These are phyloP conservation scores for Termitomyces eurrhizus DNA, from an alignment of 768 basidiomycete species.

Conservation along the genomic window DNA sequence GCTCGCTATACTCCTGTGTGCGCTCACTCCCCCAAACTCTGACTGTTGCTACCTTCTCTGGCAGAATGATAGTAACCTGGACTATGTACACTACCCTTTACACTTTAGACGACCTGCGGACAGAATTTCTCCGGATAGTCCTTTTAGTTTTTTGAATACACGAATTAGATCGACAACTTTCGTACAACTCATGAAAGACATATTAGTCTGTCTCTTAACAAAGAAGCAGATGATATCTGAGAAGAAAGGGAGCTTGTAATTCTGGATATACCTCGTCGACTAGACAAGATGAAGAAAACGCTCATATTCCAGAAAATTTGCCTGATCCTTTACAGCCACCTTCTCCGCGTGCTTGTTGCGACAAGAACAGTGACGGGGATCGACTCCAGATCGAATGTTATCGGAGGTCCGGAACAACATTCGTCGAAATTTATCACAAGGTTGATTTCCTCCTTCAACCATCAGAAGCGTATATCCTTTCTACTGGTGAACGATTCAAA, in stretches of 20 bases:
- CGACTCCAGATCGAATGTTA: background rate
- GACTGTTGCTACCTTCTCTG: conserved; percentile 11
- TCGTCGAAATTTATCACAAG: background rate
- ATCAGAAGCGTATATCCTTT: background rate
- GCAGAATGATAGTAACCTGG: background rate
- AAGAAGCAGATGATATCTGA: background rate
- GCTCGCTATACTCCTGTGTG: conserved; percentile 56
- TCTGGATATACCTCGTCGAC: background rate
- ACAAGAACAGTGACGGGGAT: background rate
- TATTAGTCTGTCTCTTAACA: no score
- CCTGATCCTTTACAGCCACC: background rate
- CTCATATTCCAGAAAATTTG: background rate
- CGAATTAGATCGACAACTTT: background rate
- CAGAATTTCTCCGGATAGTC: background rate
- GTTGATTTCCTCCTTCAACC: background rate
- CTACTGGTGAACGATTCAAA: background rate
- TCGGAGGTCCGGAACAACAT: background rate
- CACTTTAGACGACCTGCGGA: background rate
- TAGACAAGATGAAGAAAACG: background rate
- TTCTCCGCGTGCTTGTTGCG: background rate
- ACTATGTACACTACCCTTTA: background rate
- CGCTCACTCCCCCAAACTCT: conserved; percentile 34
- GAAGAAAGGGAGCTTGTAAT: background rate
- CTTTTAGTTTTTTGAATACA: background rate
- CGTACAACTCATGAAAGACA: no score